Percentiles rank a stretch among this genome's conserved stretches.
Evolutionary conservation across 352 stramenopile species (phyloP).

Genomic region (Globisporangium acanthophoron): DNA sequence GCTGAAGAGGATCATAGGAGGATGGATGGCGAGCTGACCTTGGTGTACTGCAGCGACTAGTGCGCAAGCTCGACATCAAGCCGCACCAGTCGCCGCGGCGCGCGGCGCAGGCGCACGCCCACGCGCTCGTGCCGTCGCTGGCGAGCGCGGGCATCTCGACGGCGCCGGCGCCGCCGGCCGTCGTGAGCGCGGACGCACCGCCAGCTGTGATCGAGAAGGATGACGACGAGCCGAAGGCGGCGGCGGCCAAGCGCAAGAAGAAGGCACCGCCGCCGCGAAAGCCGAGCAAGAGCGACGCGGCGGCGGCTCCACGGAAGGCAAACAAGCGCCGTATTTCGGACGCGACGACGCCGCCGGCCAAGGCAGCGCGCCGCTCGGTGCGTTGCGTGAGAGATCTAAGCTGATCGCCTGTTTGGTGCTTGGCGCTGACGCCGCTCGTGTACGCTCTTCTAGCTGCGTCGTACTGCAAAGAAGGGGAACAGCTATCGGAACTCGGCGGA

Average conservation of each 20-base stretch:
- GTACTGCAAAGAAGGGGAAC: slow-evolving; percentile 38
- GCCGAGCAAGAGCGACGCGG: not conserved
- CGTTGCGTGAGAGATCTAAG: not conserved
- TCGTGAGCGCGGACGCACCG: slow-evolving; percentile 15
- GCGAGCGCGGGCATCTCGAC: slow-evolving; percentile 16
- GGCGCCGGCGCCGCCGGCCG: slow-evolving; percentile 10
- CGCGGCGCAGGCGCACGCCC: slow-evolving; percentile 22
- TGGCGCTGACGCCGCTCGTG: not conserved
- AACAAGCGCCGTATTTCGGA: slow-evolving; percentile 24
- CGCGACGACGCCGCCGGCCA: slow-evolving; percentile 3
- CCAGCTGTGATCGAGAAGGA: slow-evolving; percentile 15
- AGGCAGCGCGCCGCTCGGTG: slow-evolving; percentile 19
- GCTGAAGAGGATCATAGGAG: not conserved
- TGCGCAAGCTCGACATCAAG: slow-evolving; percentile 68
- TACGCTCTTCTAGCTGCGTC: slow-evolving; percentile 22
- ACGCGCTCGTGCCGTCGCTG: slow-evolving; percentile 3
- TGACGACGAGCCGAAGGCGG: slow-evolving; percentile 14
- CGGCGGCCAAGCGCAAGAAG: not conserved
- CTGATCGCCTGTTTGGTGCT: not conserved
- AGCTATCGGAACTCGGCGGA: slow-evolving; percentile 30
- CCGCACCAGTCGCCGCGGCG: slow-evolving; percentile 67
- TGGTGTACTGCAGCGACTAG: slow-evolving; percentile 21
- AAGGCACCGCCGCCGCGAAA: not conserved
- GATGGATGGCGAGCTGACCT: not conserved
- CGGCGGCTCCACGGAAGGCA: slow-evolving; percentile 16